Conservation (phyloP, 1,284 basidiomycete genomes). For the Phellinidium pouzarii region DNA sequence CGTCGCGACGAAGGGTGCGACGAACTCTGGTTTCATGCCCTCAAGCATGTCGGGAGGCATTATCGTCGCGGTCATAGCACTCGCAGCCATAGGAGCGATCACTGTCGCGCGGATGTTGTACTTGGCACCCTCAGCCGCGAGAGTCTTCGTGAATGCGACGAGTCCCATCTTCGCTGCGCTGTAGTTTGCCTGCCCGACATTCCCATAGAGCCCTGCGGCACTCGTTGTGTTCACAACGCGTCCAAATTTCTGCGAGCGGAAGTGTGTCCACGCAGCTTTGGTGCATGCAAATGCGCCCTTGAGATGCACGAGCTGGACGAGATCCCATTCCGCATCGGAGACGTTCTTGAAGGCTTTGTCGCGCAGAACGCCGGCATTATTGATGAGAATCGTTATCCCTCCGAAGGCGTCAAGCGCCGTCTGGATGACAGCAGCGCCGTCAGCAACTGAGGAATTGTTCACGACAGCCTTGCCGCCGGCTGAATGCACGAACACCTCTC, state of each 20-base stretch:
- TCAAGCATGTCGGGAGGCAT: slow-evolving; percentile 98
- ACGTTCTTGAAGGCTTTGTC: slow-evolving; percentile 79
- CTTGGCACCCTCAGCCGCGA: slow-evolving; percentile 87
- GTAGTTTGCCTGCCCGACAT: slow-evolving; percentile 96
- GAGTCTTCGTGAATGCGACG: slow-evolving; percentile 85
- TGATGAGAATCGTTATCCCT: slow-evolving; percentile 77
- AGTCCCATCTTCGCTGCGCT: slow-evolving; percentile 89
- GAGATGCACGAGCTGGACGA: slow-evolving; percentile 85
- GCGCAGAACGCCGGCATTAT: slow-evolving; percentile 92
- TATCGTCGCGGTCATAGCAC: slow-evolving; percentile 89
- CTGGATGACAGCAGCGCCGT: slow-evolving; percentile 85
- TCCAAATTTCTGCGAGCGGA: slow-evolving; percentile 93
- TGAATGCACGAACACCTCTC: slow-evolving; percentile 27
- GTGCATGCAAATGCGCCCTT: slow-evolving; percentile 95
- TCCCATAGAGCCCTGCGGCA: slow-evolving; percentile 83
- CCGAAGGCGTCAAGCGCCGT: slow-evolving; percentile 87
- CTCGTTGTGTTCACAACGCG: slow-evolving; percentile 91
- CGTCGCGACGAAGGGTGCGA: slow-evolving; percentile 87
- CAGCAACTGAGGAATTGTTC: slow-evolving; percentile 86
- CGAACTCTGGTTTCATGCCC: slow-evolving; percentile 88
- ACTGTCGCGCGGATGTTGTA: slow-evolving; percentile 87
- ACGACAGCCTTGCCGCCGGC: slow-evolving; percentile 83
- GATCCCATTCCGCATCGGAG: slow-evolving; percentile 85
- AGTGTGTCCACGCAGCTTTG: slow-evolving; percentile 94
- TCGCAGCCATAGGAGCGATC: slow-evolving; percentile 93